phyloP scores from a whole-genome alignment of 2,329 filamentous ascomycete species.

The Celoporthe dispersa region DNA sequence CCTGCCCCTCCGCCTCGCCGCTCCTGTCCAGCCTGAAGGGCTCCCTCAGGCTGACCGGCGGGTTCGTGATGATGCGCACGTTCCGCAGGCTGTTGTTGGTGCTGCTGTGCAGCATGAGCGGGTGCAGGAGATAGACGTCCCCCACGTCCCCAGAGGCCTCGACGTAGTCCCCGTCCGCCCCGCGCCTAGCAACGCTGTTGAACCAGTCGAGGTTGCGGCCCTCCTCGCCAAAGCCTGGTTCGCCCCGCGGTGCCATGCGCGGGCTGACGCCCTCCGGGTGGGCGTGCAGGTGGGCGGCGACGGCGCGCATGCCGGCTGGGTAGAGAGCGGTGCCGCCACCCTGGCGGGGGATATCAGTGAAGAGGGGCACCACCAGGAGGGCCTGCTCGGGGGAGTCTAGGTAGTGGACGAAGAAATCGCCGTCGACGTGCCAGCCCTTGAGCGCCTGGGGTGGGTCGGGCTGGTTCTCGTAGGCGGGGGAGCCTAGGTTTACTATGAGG shows the following conservation, averaged over 20 bases:
- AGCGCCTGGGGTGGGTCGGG: conserved; percentile 57
- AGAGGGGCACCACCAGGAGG: conserved; percentile 69
- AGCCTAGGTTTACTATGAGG: conserved; percentile 73
- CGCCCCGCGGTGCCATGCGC: conserved; percentile 63
- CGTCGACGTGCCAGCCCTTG: conserved; percentile 69
- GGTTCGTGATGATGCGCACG: conserved; percentile 59
- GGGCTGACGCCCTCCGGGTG: conserved; percentile 69
- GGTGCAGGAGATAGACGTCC: conserved; percentile 63
- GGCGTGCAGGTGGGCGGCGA: conserved; percentile 62
- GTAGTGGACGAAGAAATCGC: conserved; percentile 75
- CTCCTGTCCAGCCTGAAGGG: conserved; percentile 56
- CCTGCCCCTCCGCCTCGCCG: conserved; percentile 40
- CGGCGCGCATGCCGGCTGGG: conserved; percentile 58
- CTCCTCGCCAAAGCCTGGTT: conserved; percentile 51
- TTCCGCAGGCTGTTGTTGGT: conserved; percentile 48
- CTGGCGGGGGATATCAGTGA: conserved; percentile 62
- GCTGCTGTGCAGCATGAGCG: conserved; percentile 63
- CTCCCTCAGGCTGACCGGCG: conserved; percentile 55
- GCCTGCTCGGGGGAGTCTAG: conserved; percentile 73
- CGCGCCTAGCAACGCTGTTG: conserved; percentile 39
- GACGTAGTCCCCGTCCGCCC: conserved; percentile 51
- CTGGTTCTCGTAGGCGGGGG: conserved; percentile 53
- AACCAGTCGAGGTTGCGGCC: conserved; percentile 53
- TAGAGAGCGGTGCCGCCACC: conserved; percentile 71
- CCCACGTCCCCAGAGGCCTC: conserved; percentile 59